Evolutionary conservation across 257 asterid species (phyloP).

Genomic region (Capsicum pubescens): DNA sequence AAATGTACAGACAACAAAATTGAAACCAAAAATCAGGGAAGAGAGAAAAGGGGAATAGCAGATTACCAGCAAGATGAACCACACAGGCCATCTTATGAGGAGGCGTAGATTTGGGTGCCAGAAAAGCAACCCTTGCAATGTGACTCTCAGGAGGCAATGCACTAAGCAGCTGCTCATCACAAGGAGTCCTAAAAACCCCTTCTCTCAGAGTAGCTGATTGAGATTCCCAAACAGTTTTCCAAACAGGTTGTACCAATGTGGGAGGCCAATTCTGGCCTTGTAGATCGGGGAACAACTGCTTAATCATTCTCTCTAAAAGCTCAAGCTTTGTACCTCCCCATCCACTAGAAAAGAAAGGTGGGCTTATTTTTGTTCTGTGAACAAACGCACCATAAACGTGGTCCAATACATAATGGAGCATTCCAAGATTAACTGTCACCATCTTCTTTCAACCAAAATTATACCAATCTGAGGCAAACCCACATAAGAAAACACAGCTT

Average conservation of each 20-base stretch:
- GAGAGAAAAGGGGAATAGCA: not conserved
- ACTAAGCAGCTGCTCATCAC: conserved; percentile 70
- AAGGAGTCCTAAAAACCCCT: conserved; percentile 87
- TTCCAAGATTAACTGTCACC: conserved; percentile 85
- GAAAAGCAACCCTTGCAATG: conserved; percentile 86
- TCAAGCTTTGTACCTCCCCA: conserved; percentile 98
- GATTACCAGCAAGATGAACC: conserved; percentile 94
- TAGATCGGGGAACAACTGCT: conserved; percentile 67
- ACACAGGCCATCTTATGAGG: conserved; percentile 85
- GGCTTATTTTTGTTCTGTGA: conserved; percentile 85
- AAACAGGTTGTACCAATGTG: conserved; percentile 59
- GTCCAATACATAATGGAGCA: conserved; percentile 80
- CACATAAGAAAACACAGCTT: not conserved
- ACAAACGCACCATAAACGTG: conserved; percentile 90
- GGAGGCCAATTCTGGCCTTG: conserved; percentile 90
- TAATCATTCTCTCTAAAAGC: conserved; percentile 77
- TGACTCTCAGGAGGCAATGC: conserved; percentile 96
- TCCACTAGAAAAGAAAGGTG: conserved; percentile 83
- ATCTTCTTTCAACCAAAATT: conserved; percentile 31
- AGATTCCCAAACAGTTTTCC: conserved; percentile 94
- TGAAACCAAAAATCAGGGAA: not conserved
- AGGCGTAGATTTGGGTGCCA: conserved; percentile 63
- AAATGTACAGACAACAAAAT: not conserved
- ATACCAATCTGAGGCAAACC: conserved; percentile 29
- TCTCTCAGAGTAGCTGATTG: conserved; percentile 74